Base-by-base conservation (phyloP, 2,329 filamentous ascomycete genomes). In the Aspergillus fructus region DNA sequence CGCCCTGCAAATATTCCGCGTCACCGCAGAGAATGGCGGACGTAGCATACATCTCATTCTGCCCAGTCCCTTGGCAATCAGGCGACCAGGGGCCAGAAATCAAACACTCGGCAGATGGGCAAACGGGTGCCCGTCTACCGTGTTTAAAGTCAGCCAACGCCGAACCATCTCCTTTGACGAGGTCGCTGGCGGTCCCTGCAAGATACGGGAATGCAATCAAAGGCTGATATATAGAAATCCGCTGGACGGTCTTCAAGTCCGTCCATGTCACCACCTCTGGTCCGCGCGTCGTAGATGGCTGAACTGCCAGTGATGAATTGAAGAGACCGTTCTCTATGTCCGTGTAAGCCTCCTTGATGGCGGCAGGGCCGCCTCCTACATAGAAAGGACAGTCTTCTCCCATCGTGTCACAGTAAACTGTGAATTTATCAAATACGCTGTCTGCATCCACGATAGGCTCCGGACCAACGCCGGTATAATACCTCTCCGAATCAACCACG, bases 201-300 rank as follows among this genome's bases (percentile, higher is more conserved):
- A 74, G 60, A 1, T 68, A 30, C 1, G 64, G 63, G 37, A 74
- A 74, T 6, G 58, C 62, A 6, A 62, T 45, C 2, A 73, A 46
- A 1, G 71, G 73, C 17, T 73, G 67, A 33, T 75, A 75, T 13
- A 74, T 48, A 3, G 71, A 64, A 17, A 68, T 53, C 3, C 70
- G 69, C 6, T 70, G 56, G 17, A 74, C 55, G 3, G 41, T 58
- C 45, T 71, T 73, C 33, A 74, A 24, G 52, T 74, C 73, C 2
- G 67, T 70, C 67, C 68, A 74, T 1, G 71, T 75, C 1, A 73
- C 63, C 5, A 75, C 64, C 41, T 74, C 73, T 1, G 73, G 71
- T 1, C 72, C 73, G 1, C 64, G 68, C 1, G 52, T 63, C 0
- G 41, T 19, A 12, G 70, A 70, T 9, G 71, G 67, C 11, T 63